A percentile compares a stretch with the other conserved stretches of the same genome.
Evolutionary conservation across 768 basidiomycete genomes (phyloP).

Genomic region (Cantharellus cinnabarinus): DNA sequence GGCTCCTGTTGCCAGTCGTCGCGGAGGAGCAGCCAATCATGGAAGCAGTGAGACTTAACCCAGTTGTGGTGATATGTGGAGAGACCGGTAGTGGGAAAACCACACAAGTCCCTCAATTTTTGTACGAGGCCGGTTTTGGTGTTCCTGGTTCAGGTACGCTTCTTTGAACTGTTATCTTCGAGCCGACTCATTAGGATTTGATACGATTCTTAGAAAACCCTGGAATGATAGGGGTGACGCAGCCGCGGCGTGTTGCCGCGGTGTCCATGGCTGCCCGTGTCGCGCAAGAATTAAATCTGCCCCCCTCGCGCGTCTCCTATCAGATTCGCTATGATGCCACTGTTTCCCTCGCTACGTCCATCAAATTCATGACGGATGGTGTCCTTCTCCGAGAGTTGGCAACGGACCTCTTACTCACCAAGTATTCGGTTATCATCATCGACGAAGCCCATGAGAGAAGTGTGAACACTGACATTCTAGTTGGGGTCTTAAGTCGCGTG

Average conservation of each 20-base stretch:
- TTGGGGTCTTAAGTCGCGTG: slow-evolving; percentile 90
- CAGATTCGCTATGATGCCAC: slow-evolving; percentile 97
- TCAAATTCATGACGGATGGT: slow-evolving; percentile 99
- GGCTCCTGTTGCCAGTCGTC: slow-evolving; percentile 69
- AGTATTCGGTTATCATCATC: slow-evolving; percentile 87
- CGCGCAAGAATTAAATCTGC: slow-evolving; percentile 74
- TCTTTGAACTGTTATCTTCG: neutral
- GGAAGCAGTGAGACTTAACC: slow-evolving; percentile 73
- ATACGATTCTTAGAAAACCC: slow-evolving; percentile 51
- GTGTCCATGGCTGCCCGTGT: slow-evolving; percentile 92
- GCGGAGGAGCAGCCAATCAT: slow-evolving; percentile 89
- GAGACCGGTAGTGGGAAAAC: slow-evolving; percentile 99
- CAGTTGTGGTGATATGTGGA: slow-evolving; percentile 72
- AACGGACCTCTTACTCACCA: slow-evolving; percentile 77
- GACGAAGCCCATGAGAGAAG: slow-evolving; percentile 98
- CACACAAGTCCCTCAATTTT: slow-evolving; percentile 92
- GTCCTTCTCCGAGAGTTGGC: slow-evolving; percentile 85
- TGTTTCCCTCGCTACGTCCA: slow-evolving; percentile 68
- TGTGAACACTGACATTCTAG: slow-evolving; percentile 93
- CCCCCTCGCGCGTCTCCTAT: slow-evolving; percentile 70
- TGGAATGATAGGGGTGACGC: slow-evolving; percentile 94
- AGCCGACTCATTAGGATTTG: neutral
- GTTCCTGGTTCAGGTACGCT: slow-evolving; percentile 52
- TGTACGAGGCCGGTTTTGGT: slow-evolving; percentile 95
- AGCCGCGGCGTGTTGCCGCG: slow-evolving; percentile 91